Percentiles rank a stretch among this genome's conserved stretches.
Evolutionary conservation across 805 yeast species (phyloP).

Genomic region (Myxozyma mucilagina): DNA sequence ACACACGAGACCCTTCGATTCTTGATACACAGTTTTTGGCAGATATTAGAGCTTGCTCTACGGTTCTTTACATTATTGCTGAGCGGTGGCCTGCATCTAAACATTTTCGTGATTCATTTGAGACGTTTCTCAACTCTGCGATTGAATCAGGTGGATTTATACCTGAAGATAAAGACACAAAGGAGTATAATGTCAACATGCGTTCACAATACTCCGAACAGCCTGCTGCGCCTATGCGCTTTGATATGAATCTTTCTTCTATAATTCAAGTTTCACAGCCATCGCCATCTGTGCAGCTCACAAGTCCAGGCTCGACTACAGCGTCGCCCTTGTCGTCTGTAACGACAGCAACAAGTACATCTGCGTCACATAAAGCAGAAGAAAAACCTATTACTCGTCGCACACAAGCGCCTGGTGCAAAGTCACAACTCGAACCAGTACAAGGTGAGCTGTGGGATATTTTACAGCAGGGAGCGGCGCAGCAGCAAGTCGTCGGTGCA

Average conservation of each 20-base stretch:
- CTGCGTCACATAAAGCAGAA: not conserved
- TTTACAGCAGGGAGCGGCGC: slow-evolving; percentile 27
- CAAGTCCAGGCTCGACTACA: not conserved
- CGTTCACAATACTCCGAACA: not conserved
- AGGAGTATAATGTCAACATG: not conserved
- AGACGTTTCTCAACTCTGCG: slow-evolving; percentile 23
- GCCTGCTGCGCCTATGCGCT: slow-evolving; percentile 9
- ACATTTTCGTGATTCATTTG: slow-evolving; percentile 29
- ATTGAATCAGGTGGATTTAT: slow-evolving; percentile 20
- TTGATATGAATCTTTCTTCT: slow-evolving; percentile 21
- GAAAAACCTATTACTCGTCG: not conserved
- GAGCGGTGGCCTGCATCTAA: slow-evolving; percentile 32
- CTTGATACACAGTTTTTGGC: slow-evolving; percentile 26
- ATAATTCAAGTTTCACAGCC: slow-evolving; percentile 8
- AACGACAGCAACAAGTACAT: not conserved
- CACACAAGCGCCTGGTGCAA: not conserved
- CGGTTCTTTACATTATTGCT: slow-evolving; percentile 26
- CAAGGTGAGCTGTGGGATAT: slow-evolving; percentile 31
- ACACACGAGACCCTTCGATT: slow-evolving; percentile 26
- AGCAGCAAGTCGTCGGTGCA: slow-evolving; percentile 2
- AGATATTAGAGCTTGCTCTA: slow-evolving; percentile 29
- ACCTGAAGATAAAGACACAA: not conserved
- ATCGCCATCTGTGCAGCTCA: not conserved
- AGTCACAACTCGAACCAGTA: slow-evolving; percentile 14
- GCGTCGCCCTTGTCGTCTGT: not conserved